Conservation (phyloP, 2,329 filamentous ascomycete species). For the Xylaria sp. region DNA sequence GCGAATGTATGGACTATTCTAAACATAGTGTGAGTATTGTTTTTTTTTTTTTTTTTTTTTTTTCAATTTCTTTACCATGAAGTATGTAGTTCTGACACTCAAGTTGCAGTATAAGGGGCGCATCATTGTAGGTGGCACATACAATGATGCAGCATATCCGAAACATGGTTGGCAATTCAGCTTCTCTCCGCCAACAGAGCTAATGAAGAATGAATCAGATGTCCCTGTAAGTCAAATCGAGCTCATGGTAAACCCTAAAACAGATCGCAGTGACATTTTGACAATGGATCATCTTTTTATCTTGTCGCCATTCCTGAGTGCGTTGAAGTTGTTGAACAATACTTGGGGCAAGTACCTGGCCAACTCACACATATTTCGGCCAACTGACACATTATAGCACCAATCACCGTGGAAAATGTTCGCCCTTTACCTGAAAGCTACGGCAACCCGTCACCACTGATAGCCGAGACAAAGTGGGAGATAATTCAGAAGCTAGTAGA, state of each 20-base stretch:
- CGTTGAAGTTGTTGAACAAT: not conserved
- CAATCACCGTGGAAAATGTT: constrained; percentile 4
- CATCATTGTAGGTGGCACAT: not conserved
- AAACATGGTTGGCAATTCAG: not conserved
- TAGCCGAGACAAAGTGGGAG: not conserved
- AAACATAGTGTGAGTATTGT: constrained; percentile 3
- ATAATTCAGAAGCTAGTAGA: not conserved
- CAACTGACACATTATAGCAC: not conserved
- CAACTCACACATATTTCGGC: not conserved
- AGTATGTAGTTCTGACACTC: not conserved
- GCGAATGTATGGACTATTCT: constrained; percentile 4
- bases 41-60: too few species aligned
- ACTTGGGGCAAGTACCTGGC: not conserved
- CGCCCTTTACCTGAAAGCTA: not conserved
- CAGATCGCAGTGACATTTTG: not conserved
- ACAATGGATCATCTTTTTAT: constrained; percentile 1
- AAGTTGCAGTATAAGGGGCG: not conserved
- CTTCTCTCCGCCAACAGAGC: not conserved
- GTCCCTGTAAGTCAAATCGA: not conserved
- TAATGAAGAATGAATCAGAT: not conserved
- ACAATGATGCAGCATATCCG: not conserved
- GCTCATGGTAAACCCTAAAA: not conserved
- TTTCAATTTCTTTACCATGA: not conserved
- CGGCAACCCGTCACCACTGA: not conserved
- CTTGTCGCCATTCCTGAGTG: constrained; percentile 5